Base-by-base conservation (phyloP, 768 basidiomycete genomes). In the Cubamyces lactineus region DNA sequence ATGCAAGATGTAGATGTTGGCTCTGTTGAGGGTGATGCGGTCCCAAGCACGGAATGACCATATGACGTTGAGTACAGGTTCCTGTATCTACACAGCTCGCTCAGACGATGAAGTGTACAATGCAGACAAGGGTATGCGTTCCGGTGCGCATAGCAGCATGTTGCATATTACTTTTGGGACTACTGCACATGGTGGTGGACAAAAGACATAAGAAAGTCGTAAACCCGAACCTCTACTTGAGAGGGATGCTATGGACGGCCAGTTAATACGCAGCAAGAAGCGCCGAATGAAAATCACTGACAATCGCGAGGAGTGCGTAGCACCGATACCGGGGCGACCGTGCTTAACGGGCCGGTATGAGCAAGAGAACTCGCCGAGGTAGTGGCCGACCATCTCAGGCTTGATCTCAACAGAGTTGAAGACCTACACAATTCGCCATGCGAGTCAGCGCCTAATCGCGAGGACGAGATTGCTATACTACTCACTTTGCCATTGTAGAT, bases 321-420 rank as follows among this genome's bases (percentile, higher is more conserved):
- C 94, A 86, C 91, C 91, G 68, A 93, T 93, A 94, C 96, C 96
- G 72, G 97, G 96, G 72, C 96, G 94, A 86, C 96, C 96, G 84
- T 99, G 96, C 84, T 96, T 96, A 78, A 99, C 96, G 71, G 96
- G 96, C 75, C 91, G 86, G 90, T 97, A 98, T 63, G 96, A 94
- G 82, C 92, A 92, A 30, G 92, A 92, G 81, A 92, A 93, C 81
- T 99, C 97, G 66, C 84, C 97, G 74, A 98, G 94, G 82, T 99
- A 98, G 87, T 96, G 96, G 62, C 97, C 97, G 66, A 91, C 93
- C 97, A 99, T 99, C 79, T 99, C 97, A 67, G 97, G 96, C 84
- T 96, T 98, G 84, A 98, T 96, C 80, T 98, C 96, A 66, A 98
- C 94, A 45, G 94, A 88, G 83, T 94, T 94, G 84, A 94, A 94